Percentiles rank a stretch among this genome's conserved stretches.
Evolutionary conservation across 441 rosid genomes (phyloP).

Genomic region (Pelargonium fulgidum): DNA sequence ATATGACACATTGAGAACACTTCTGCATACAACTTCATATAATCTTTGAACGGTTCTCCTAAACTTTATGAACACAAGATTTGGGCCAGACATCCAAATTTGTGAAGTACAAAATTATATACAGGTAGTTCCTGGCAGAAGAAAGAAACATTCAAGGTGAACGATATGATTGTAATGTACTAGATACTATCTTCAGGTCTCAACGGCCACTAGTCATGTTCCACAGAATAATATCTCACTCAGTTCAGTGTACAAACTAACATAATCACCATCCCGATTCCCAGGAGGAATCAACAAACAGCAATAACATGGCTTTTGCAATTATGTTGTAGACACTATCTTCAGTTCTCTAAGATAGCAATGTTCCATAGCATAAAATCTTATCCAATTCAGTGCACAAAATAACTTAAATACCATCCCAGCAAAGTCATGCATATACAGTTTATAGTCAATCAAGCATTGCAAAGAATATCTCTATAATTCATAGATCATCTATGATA

Average conservation of each 20-base stretch:
- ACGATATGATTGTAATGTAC: not conserved
- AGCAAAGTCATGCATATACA: not conserved
- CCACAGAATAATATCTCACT: too few species aligned
- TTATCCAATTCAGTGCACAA: not conserved
- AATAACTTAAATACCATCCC: not conserved
- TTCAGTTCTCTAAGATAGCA: not conserved
- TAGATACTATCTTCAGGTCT: too few species aligned
- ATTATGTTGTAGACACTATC: not conserved
- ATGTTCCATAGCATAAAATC: not conserved
- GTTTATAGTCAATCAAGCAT: not conserved
- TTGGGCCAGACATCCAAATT: not conserved
- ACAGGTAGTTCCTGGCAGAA: not conserved
- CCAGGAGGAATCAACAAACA: too few species aligned
- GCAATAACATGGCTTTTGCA: too few species aligned
- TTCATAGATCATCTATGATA: too few species aligned
- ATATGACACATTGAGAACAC: not conserved
- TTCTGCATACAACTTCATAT: not conserved
- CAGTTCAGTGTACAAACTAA: too few species aligned
- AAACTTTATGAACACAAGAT: not conserved
- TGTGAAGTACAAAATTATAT: not conserved
- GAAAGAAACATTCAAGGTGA: not conserved
- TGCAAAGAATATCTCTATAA: not conserved
- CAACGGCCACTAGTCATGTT: too few species aligned
- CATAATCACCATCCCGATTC: too few species aligned
- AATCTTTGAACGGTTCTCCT: not conserved